Evolutionary conservation across 208 protist genomes (phyloP), one percentile per base, ranked within the genome.

Genomic region (Crithidia bombi): DNA sequence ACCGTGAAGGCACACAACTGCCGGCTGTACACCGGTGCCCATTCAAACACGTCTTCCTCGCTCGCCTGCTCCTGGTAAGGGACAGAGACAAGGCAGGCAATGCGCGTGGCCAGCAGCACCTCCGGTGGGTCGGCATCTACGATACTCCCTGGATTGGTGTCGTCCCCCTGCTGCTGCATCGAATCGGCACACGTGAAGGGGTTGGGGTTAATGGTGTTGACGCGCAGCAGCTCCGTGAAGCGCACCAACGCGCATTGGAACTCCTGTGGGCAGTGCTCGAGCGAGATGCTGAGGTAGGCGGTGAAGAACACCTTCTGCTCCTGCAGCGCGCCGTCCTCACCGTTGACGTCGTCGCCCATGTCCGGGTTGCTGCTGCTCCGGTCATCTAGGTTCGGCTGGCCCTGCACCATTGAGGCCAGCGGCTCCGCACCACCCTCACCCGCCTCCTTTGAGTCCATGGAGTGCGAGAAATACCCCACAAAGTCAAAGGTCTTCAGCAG

Each of bases 401-500:
- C 44, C 39, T 66, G 57, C 49, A 51, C 62, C 50, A 50, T 61
- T 54, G 39, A 28, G 0, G 44, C 57, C 64, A 65, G 55, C 35
- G 59, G 23, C 52, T 69, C 67, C 43, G 71, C 25, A 32, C 25
- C 44, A 36, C 36, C 25, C 52, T 78, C 71, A 9, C 39, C 70
- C 25, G 54, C 72, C 26, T 38, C 67, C 38, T 64, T 64, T 21
- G 81, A 75, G 23, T 63, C 38, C 17, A 75, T 68, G 25, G 76
- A 66, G 55, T 95, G 92, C 5, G 90, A 88, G 74, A 95, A 95
- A 78, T 97, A 97, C 5, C 92, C 92, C 21, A 97, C 78, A 56
- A 97, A 94, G 74, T 97, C 92, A 64, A 97, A 85, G 19, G 70
- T 68, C 73, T 95, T 95, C 33, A 97, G 85, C 35, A 94, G 38